phyloP scores from a whole-genome alignment of 2,329 filamentous ascomycete species.

The Claviceps pusilla region DNA sequence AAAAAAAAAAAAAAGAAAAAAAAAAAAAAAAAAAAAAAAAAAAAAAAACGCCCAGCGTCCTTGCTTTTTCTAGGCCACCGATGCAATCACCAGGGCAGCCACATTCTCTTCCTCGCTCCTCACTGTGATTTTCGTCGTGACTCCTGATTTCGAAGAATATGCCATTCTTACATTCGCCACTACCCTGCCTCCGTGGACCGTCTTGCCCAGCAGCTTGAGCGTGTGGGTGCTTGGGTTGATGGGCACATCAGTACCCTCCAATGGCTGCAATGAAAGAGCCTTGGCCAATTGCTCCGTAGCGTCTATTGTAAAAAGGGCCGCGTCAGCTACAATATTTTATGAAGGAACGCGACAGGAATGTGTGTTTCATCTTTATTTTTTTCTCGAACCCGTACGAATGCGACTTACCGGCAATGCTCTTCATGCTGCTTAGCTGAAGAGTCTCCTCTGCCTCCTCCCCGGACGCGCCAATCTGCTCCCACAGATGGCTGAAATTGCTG shows the following conservation, averaged over 20 bases:
- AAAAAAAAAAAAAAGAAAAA: no score
- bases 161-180: slow-evolving; percentile 84
- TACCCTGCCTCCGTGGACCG: slow-evolving; percentile 75
- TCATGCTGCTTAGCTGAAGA: slow-evolving; percentile 70
- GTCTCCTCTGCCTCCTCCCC: slow-evolving; percentile 88
- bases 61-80: slow-evolving; percentile 50
- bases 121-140: slow-evolving; percentile 89
- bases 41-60: slow-evolving; percentile 17
- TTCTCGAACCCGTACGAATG: neutral
- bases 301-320: slow-evolving; percentile 37
- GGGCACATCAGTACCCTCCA: slow-evolving; percentile 86
- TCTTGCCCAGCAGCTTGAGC: slow-evolving; percentile 92
- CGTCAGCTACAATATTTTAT: slow-evolving; percentile 10
- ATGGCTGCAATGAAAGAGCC: slow-evolving; percentile 74
- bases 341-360: neutral
- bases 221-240: slow-evolving; percentile 82
- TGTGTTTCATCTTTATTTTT: neutral
- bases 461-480: slow-evolving; percentile 81
- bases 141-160: slow-evolving; percentile 78
- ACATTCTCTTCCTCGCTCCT: slow-evolving; percentile 87
- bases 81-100: slow-evolving; percentile 68
- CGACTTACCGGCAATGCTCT: slow-evolving; percentile 75
- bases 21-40: neutral
- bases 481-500: slow-evolving; percentile 87
- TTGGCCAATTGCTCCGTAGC: slow-evolving; percentile 84